Base-by-base conservation (phyloP, 108 stramenopile genomes). In the Cylindrotheca fusiformis region DNA sequence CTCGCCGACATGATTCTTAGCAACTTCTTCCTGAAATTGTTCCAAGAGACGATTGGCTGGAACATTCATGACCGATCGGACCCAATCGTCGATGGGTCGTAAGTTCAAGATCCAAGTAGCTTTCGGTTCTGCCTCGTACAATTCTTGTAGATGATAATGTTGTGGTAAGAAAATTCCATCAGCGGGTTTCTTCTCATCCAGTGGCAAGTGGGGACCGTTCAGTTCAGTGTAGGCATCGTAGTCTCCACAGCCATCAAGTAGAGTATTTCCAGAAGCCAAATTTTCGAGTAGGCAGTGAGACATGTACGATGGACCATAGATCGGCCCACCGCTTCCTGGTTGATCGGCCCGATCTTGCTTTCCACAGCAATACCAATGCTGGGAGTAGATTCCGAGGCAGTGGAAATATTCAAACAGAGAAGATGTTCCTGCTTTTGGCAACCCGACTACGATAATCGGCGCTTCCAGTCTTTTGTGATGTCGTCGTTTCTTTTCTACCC, bases 311-410 rank as follows among this genome's bases (percentile, higher is more conserved):
- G 31, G 36, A 10, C 36, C 36, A 41, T 10, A 41, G 6, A 6
- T 6, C 14, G 36, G 36, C 14, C 24, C 32, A 26, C 6, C 14
- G 27, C 26, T 0, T 24, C 8, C 32, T 28, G 46, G 2, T 26
- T 8, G 17, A 29, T 52, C 32, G 47, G 67, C n/a, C 32, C 67
- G 6, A 20, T 14, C n/a, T 25, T 60, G 58, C 3, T n/a, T 27
- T 46, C 63, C 65, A 60, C 72, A 74, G 44, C 72, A 74, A 55
- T 60, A 61, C 72, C 72, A 74, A 65, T 74, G 72, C 26, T 74
- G 72, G 2, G 60, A 28, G 17, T 36, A 60, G 29, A 64, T 48
- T 18, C 72, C 72, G 46, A 58, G 36, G 36, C 72, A 62, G 25
- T 54, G 27, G 49, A 74, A 74, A 50, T 47, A 74, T 18, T 47